Evolutionary conservation across 2,329 filamentous ascomycete genomes (phyloP), one percentile per base, ranked within the genome.

Genomic region (Alternaria sp.): DNA sequence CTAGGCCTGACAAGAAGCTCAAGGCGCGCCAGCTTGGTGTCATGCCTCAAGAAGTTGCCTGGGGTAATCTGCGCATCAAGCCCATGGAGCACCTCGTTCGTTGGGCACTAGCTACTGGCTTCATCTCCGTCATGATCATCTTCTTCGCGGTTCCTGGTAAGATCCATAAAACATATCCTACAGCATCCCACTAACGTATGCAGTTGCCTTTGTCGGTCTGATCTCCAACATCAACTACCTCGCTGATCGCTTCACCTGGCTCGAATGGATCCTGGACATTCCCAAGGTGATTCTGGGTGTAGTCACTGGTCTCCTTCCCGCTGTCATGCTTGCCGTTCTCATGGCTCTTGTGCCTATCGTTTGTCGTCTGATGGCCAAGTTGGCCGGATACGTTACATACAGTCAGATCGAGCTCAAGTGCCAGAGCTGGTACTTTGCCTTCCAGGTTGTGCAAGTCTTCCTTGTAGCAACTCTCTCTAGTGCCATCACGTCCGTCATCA

Each of bases 371-470:
- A 67, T 78, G 67, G 78, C 79, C 27, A 79, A 77, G 57, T 40
- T 75, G 45, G 74, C 77, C 20, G 79, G 79, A 12, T 76, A 74
- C 72, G 70, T 70, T 5, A 84, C 82, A 0, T 75, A 74, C 27
- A 78, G 80, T 36, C 79, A 83, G 54, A 79, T 82, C 12, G 83
- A 85, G 51, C 83, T 98, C 16, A 93, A 93, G 63, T 93, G 92
- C 0, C 95, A 99, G 76, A 94, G 94, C 72, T 91, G 89, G 68
- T 99, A 97, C 83, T 99, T 98, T 75, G 88, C 86, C 46, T 96
- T 96, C 83, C 92, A 95, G 78, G 88, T 98, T 43, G 86, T 98
- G n/a, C 94, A 98, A 76, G 92, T 97, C 40, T 98, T 98, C 83
- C 82, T 98, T 60, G 88, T 98, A 53, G 89, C 92, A 0, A 97